Conservation (phyloP, 2,329 filamentous ascomycete species). For the Myriosclerotinia duriaeana region DNA sequence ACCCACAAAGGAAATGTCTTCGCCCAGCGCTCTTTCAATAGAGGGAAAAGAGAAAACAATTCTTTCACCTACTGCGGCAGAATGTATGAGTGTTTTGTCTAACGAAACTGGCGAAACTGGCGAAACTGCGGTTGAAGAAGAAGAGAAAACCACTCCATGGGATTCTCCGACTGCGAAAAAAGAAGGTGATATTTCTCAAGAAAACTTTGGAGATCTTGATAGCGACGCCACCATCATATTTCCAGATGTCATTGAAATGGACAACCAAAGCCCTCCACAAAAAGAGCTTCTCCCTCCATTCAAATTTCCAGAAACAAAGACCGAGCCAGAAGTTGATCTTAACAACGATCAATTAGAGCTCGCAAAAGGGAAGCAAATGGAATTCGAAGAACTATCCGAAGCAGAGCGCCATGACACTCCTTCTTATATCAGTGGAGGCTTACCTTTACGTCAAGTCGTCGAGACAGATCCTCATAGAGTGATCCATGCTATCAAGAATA, state of each 20-base stretch:
- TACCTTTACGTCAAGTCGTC: constrained; percentile 4
- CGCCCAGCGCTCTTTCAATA: no score
- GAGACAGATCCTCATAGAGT: constrained; percentile 18
- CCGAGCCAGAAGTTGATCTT: no score
- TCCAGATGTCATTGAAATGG: neutral
- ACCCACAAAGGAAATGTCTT: neutral
- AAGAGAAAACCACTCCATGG: neutral
- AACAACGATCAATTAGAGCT: neutral
- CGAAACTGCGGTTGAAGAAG: neutral
- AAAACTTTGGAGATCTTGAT: neutral
- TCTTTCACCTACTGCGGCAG: neutral
- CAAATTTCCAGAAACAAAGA: neutral
- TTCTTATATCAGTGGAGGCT: constrained; percentile 18
- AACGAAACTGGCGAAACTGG: constrained; percentile 5
- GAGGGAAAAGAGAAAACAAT: neutral
- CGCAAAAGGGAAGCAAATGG: neutral
- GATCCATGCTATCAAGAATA: constrained; percentile 21
- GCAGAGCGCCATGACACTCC: constrained; percentile 20
- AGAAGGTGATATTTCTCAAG: neutral
- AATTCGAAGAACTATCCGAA: constrained; percentile 10
- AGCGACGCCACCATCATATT: neutral
- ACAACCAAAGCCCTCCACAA: neutral
- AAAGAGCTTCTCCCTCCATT: constrained; percentile 10
- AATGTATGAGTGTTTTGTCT: constrained; percentile 19
- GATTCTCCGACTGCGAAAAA: constrained; percentile 8